These are phyloP conservation scores for Euptelea pleiosperma DNA, from an alignment of 164 flowering plant species.

Conservation along the genomic window DNA sequence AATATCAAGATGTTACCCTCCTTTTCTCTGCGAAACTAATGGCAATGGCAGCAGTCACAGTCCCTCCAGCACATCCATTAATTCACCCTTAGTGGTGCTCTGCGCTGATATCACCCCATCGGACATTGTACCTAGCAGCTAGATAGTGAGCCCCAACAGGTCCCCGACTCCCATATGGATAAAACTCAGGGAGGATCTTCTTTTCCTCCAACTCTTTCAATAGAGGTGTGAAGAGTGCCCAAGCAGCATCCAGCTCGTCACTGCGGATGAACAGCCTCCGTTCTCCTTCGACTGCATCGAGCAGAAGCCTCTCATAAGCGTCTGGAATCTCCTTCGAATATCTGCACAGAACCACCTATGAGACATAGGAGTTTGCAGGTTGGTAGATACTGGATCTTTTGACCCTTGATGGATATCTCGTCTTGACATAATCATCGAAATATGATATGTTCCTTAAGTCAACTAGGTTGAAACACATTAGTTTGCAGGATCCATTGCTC, in stretches of 20 bases:
- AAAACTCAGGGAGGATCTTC: constrained; percentile 74
- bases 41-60: too few species aligned
- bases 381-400: too few species aligned
- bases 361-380: too few species aligned
- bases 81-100: constrained; percentile 25
- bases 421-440: too few species aligned
- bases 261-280: constrained; percentile 82
- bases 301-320: constrained; percentile 92
- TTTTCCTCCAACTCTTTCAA: constrained; percentile 80
- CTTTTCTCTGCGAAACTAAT: too few species aligned
- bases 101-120: constrained; percentile 78
- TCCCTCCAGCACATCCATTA: too few species aligned
- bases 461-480: too few species aligned
- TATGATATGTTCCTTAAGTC: too few species aligned
- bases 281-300: constrained; percentile 93
- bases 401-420: too few species aligned
- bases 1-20: too few species aligned
- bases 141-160: constrained; percentile 97
- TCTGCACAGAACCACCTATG: constrained; percentile 26
- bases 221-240: constrained; percentile 83
- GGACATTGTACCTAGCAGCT: constrained; percentile 75
- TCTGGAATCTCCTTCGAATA: constrained; percentile 88
- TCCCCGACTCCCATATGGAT: constrained; percentile 92
- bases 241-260: constrained; percentile 91
- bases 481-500: too few species aligned